phyloP scores from a whole-genome alignment of 257 asterid genomes.

The Ballota nigra region DNA sequence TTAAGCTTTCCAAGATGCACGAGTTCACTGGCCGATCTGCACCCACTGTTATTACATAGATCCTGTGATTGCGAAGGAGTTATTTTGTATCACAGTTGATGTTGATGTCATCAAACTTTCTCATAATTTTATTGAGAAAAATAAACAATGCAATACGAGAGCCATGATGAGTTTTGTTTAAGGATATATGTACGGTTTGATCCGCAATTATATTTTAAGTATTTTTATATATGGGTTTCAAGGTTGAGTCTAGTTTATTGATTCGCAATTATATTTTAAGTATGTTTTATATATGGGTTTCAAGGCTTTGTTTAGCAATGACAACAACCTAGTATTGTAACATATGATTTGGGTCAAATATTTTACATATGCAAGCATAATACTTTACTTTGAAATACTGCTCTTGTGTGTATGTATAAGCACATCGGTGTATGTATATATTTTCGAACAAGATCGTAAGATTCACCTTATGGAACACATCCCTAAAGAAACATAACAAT shows the following conservation, averaged over 20 bases:
- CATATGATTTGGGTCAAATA: not conserved
- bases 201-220: no score
- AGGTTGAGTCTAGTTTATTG: no score
- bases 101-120: slow-evolving; percentile 13
- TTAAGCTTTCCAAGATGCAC: slow-evolving; percentile 85
- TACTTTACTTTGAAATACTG: not conserved
- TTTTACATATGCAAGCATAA: not conserved
- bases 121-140: slow-evolving; percentile 27
- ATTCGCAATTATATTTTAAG: no score
- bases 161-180: not conserved
- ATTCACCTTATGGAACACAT: no score
- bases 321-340: not conserved
- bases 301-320: not conserved
- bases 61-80: slow-evolving; percentile 4
- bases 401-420: no score
- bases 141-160: slow-evolving; percentile 24
- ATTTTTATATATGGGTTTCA: no score
- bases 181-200: not conserved
- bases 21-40: slow-evolving; percentile 89
- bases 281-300: not conserved
- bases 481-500: no score
- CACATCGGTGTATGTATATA: no score
- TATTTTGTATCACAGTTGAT: not conserved
- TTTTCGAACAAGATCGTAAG: no score
- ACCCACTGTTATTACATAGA: slow-evolving; percentile 89